Evolutionary conservation across 2,329 filamentous ascomycete genomes (phyloP).

Genomic region (Mollisiaceae sp.): DNA sequence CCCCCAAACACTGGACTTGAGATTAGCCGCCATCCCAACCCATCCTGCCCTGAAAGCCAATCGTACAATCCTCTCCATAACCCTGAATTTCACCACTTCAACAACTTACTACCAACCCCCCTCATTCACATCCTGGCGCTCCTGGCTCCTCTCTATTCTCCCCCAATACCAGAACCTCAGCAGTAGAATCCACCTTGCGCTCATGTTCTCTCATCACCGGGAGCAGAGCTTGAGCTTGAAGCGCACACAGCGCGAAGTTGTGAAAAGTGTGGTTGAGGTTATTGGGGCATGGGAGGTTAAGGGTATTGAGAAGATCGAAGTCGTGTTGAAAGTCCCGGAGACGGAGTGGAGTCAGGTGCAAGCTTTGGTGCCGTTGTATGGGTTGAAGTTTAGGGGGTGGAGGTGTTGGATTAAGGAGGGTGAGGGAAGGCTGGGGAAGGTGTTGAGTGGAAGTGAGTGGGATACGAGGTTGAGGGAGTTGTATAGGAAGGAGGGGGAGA

Average conservation of each 20-base stretch:
- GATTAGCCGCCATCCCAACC: neutral
- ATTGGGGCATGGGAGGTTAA: neutral
- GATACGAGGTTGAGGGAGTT: too few species aligned
- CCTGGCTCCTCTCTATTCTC: neutral
- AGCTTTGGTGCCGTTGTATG: slow-evolving; percentile 2
- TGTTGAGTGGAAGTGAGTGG: too few species aligned
- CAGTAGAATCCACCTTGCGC: neutral
- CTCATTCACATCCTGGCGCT: neutral
- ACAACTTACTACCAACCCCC: neutral
- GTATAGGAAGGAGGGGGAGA: too few species aligned
- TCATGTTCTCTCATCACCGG: neutral
- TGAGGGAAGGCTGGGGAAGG: too few species aligned
- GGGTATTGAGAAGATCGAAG: neutral
- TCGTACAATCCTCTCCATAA: neutral
- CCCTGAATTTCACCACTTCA: neutral
- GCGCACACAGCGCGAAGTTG: slow-evolving; percentile 8
- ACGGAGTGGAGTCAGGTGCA: slow-evolving; percentile 6
- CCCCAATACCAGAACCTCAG: neutral
- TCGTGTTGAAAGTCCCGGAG: neutral
- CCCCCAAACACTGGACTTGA: too few species aligned
- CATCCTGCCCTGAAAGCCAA: neutral
- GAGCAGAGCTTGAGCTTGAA: neutral
- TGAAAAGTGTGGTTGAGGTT: neutral
- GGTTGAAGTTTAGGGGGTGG: too few species aligned
- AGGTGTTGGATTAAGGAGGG: too few species aligned